Base-by-base conservation (phyloP, 208 protist species). In the Crithidia mellificae region DNA sequence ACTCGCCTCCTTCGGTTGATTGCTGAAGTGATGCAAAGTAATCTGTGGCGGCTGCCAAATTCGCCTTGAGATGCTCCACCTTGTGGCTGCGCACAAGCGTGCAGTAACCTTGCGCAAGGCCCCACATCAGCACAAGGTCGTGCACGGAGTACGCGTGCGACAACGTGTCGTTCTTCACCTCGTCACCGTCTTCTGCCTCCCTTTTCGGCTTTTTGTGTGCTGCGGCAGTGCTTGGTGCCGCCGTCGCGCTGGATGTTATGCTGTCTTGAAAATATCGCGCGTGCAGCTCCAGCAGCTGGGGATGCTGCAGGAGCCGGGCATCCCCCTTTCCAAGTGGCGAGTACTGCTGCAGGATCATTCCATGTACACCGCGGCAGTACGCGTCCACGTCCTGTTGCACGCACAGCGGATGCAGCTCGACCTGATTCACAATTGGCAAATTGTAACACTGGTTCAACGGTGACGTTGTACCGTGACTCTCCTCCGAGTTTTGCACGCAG, bases 391-490 rank as follows among this genome's bases (percentile, higher is more conserved):
- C 81, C 8, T 51, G 30, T 69, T 94, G 91, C 22, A 80, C 27
- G 59, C 91, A 94, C 5, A 96, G 68, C 22, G 88, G 88, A 59
- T 96, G 88, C n/a, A 96, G 72, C 63, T 96, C 91, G 55, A 96
- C 87, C 32, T 96, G 91, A 62, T 96, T 93, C 12, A 96, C 30
- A 6, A 80, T 47, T 0, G 87, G 83, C 6, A 41, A 15, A 15
- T n/a, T 27, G 19, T 46, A 63, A 14, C 34, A 34, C 11, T 25
- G 4, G 46, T 43, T 12, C 34, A 11, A 38, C 34, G 34, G 34
- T 11, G 34, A 38, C 7, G 34, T 38, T 17, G 41, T 15, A 47
- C 41, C 41, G 15, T 51, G 46, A 15, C 41, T 20, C 34, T 5
- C 34, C 11, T 38, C 34, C 5, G 7, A 12, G 34, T 38, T 38